Base-by-base conservation (phyloP, 164 flowering plant species). In the Taxillus chinensis region DNA sequence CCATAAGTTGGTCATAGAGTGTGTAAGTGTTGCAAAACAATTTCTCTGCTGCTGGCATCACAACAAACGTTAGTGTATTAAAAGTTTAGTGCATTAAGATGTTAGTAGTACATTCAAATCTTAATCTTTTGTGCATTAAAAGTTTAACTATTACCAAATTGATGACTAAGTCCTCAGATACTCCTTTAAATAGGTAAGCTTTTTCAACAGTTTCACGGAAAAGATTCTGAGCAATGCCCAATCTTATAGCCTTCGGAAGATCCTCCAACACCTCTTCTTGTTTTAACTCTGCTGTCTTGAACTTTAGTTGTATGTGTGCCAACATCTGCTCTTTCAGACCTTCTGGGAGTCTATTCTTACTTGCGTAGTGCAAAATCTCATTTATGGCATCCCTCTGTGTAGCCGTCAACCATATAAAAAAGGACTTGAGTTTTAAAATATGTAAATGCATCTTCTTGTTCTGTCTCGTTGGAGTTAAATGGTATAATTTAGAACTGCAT, bases 241-340 rank as follows among this genome's bases (percentile, higher is more conserved):
- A 82, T 78, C 96, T 75, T 45, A 88, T 86, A 61, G 97, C 96
- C 76, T 91, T 91, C 14, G 97, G 93, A 41, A 91, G 68, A 70
- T 78, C 81, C 66, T 76, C 75, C n/a, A 88, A 72, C 27, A 83
- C 88, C 72, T 86, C 86, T 63, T 88, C 88, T 69, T 88, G 93
- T 68, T 91, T 82, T 59, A 88, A 63, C 71, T 86, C 91, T 52
- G 78, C 85, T 54, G 92, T 91, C 78, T 78, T 89, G 79, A 83
- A 88, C 68, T 82, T 88, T 60, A 88, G 90, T 66, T 86, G 86
- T 74, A 82, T 69, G 67, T 88, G 88, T 39, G 93, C 88, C 68
- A 85, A 63, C 87, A 91, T 91, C 73, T 91, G 97, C 68, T 88
- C 93, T 73, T 76, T 85, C 73, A 91, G 62, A 61, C 78, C 67